Base-by-base conservation (phyloP, 495 filamentous ascomycete species). In the Penicillium subrubescens region DNA sequence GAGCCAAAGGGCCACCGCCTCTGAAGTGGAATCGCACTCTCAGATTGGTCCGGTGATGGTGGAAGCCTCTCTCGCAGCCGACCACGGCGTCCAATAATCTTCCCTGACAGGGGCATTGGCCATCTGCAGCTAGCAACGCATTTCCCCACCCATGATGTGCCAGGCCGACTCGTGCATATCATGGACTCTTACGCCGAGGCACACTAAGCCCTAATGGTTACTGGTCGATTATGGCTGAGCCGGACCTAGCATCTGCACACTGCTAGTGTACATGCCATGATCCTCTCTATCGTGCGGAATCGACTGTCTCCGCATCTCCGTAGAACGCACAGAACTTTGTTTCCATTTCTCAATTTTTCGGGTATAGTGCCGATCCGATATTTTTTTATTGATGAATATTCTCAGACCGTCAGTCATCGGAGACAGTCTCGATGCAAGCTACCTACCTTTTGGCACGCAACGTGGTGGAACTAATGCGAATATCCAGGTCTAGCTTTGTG, bases 91-190 rank as follows among this genome's bases (percentile, higher is more conserved):
- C 79, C 78, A 82, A 79, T 80, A 57, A 61, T 59, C 61, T 52
- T 23, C 62, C 43, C 61, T 60, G 62, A 51, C 64, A 51, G 57
- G 72, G 67, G 63, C 70, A 58, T 57, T 64, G 52, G 66, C 66
- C 67, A 72, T 75, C 72, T 80, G 75, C 75, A 76, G 61, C 75
- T 79, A 78, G 67, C 52, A 60, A 61, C 33, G 29, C 65, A 59
- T 50, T 61, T 65, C 71, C 61, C 67, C 69, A 66, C 69, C 60
- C 62, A 19, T 48, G 41, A 62, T 67, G 65, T 63, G 60, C 50
- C 35, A 57, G 51, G 23, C 44, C 27, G 43, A 60, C 52, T 48
- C 57, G 64, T 69, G 64, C 66, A 67, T 71, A 64, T 64, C 59
- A 62, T 67, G 59, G 59, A 62, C 35, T 57, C 61, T 46, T 35